Percentiles rank a stretch among this genome's conserved stretches.
Evolutionary conservation across 345 rosid species (phyloP).

Genomic region (Linum tenue): DNA sequence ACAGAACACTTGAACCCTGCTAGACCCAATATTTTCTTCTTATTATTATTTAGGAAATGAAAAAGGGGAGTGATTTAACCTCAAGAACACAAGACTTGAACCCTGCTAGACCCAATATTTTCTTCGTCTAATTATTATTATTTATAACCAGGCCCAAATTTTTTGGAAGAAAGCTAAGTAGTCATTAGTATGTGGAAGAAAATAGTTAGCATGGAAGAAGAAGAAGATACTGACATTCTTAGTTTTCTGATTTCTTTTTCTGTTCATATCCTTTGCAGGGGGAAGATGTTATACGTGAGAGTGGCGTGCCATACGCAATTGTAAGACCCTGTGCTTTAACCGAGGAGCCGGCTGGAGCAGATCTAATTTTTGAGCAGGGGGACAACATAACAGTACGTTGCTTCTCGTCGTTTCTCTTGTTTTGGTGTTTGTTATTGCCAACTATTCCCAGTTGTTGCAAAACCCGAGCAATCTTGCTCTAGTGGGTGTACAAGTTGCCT

Average conservation of each 20-base stretch:
- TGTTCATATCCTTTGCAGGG: slow-evolving; percentile 34
- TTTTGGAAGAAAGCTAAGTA: background rate
- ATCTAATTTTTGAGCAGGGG: slow-evolving; percentile 88
- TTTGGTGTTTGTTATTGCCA: background rate
- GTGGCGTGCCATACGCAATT: slow-evolving; percentile 79
- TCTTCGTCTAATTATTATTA: too few relatives aligned
- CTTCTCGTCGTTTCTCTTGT: background rate
- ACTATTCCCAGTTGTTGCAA: background rate
- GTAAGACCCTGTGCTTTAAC: slow-evolving; percentile 90
- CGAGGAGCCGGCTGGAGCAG: slow-evolving; percentile 96
- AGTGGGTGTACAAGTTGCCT: too few relatives aligned
- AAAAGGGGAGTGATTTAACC: too few relatives aligned
- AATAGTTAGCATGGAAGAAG: too few relatives aligned
- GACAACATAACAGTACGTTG: slow-evolving; percentile 64
- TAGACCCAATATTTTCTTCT: background rate
- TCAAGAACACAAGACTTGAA: background rate
- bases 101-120: background rate
- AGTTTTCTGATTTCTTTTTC: background rate
- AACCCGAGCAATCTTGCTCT: too few relatives aligned
- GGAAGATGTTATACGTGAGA: slow-evolving; percentile 76
- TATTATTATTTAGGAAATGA: too few relatives aligned
- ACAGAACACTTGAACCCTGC: background rate
- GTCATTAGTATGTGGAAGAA: background rate
- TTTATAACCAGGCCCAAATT: too few relatives aligned
- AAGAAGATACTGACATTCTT: too few relatives aligned